Conservation (phyloP, 2,329 filamentous ascomycete genomes). For the Aureobasidium sp. region DNA sequence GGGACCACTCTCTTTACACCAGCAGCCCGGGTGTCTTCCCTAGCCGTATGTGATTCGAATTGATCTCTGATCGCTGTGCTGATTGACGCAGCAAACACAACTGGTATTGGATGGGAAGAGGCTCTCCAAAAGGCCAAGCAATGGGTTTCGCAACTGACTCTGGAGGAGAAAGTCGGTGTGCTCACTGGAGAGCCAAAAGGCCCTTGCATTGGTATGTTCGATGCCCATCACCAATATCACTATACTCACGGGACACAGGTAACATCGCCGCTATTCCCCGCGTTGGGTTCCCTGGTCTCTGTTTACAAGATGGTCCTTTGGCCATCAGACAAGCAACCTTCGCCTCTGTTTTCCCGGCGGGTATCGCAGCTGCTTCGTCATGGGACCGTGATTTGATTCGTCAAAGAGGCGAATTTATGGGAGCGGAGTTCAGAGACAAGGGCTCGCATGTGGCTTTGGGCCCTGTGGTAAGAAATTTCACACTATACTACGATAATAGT, state of each 20-base stretch:
- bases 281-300: constrained; percentile 66
- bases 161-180: constrained; percentile 28
- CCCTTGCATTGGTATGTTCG: constrained; percentile 63
- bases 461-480: constrained; percentile 38
- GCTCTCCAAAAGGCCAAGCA: constrained; percentile 25
- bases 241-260: constrained; percentile 34
- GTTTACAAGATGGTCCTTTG: constrained; percentile 63
- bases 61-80: too few relatives aligned
- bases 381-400: constrained; percentile 52
- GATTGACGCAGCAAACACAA: constrained; percentile 19
- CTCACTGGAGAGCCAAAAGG: constrained; percentile 26
- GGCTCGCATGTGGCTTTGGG: constrained; percentile 23
- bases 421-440: constrained; percentile 31
- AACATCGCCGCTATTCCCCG: constrained; percentile 65
- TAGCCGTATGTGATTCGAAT: constrained; percentile 16
- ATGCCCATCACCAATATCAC: accelerated
- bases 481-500: constrained; percentile 33
- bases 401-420: constrained; percentile 45
- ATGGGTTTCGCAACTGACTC: constrained; percentile 27
- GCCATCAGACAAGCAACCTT: constrained; percentile 66
- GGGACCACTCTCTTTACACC: constrained; percentile 22
- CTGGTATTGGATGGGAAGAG: constrained; percentile 22
- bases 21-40: constrained; percentile 22
- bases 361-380: constrained; percentile 50
- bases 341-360: constrained; percentile 69